phyloP scores from a whole-genome alignment of 805 yeast species.

The Wickerhamiella kazuoi region DNA sequence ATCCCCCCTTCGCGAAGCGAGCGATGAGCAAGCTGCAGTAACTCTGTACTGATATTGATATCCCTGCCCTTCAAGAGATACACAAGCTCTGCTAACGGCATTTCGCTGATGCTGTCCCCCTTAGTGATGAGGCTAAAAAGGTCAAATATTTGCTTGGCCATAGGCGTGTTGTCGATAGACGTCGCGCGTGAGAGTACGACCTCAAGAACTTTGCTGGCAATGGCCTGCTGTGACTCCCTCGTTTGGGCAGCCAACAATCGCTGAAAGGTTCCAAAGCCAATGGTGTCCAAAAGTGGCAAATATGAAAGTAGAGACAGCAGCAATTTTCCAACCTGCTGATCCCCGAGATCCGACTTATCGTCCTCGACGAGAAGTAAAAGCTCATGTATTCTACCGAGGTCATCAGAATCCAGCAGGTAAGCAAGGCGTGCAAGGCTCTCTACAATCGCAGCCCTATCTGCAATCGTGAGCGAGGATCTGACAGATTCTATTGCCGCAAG shows the following conservation, averaged over 20 bases:
- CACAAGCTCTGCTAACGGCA: conserved; percentile 42
- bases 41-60: conserved; percentile 28
- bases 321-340: conserved; percentile 16
- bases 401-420: conserved; percentile 1
- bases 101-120: conserved; percentile 18
- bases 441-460: conserved; percentile 7
- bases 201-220: conserved; percentile 45
- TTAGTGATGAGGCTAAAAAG: conserved; percentile 39
- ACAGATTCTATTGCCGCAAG: conserved; percentile 8
- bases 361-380: conserved; percentile 3
- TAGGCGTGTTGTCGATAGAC: conserved; percentile 27
- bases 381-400: conserved; percentile 4
- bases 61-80: conserved; percentile 42
- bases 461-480: conserved; percentile 9
- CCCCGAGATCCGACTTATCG: conserved; percentile 2
- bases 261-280: conserved; percentile 31
- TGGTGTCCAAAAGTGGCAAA: conserved; percentile 18
- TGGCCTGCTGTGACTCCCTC: conserved; percentile 32
- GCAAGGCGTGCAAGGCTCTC: conserved; percentile 4
- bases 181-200: conserved; percentile 29
- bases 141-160: conserved; percentile 42
- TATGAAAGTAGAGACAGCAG: conserved; percentile 20
- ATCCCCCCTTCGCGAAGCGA: conserved; percentile 35
- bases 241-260: conserved; percentile 39
- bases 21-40: conserved; percentile 30